phyloP scores from a whole-genome alignment of 164 flowering plant genomes.

The Sedum album region DNA sequence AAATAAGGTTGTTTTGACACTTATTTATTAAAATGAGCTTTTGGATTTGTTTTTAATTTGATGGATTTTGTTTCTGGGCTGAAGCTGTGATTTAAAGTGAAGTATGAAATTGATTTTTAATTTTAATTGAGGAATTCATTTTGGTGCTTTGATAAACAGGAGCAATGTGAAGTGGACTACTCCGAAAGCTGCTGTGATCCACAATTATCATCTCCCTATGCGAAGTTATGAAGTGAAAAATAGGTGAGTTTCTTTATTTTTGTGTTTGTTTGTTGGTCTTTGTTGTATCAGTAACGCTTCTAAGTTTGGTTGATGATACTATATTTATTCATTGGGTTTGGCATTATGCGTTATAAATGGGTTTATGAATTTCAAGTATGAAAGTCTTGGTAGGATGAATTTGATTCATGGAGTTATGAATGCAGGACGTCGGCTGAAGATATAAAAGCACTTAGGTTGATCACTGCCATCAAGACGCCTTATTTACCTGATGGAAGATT shows the following conservation, averaged over 20 bases:
- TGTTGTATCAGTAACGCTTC: too few species aligned
- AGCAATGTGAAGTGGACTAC: slow-evolving; percentile 36
- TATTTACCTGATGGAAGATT: slow-evolving; percentile 89
- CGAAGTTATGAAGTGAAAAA: slow-evolving; percentile 77
- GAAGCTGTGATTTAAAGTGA: too few species aligned
- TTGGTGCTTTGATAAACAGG: too few species aligned
- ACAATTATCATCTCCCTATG: slow-evolving; percentile 81
- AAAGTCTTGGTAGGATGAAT: not conserved
- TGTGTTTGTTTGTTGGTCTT: too few species aligned
- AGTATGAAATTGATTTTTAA: too few species aligned
- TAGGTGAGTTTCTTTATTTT: slow-evolving; percentile 32
- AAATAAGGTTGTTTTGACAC: too few species aligned
- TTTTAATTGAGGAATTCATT: too few species aligned
- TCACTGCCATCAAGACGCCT: slow-evolving; percentile 86
- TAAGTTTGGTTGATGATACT: too few species aligned
- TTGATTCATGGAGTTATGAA: not conserved
- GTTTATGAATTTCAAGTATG: not conserved
- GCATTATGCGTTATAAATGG: not conserved
- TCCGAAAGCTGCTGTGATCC: slow-evolving; percentile 58
- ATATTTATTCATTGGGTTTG: not conserved
- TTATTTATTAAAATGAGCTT: too few species aligned
- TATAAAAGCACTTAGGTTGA: slow-evolving; percentile 57
- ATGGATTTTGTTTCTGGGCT: too few species aligned
- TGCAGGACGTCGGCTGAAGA: slow-evolving; percentile 73
- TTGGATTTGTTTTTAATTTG: too few species aligned